Conservation (phyloP, 75 land plant genomes). For the Cunninghamia lanceolata region DNA sequence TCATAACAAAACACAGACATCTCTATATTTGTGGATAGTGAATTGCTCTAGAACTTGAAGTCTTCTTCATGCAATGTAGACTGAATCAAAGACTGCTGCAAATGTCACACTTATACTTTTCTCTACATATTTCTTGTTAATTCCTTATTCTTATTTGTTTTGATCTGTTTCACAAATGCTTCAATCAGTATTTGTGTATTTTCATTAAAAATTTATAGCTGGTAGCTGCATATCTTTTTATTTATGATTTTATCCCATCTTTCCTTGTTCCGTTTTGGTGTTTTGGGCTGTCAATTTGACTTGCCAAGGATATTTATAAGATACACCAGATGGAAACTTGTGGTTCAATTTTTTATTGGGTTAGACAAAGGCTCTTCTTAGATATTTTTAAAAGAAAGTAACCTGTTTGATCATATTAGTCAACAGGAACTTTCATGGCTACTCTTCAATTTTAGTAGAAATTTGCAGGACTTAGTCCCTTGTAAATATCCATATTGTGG, state of each 20-base stretch:
- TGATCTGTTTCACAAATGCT: neutral
- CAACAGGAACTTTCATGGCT: neutral
- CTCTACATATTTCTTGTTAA: neutral
- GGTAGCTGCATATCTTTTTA: neutral
- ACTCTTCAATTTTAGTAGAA: neutral
- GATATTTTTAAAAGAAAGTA: neutral
- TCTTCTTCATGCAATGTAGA: neutral
- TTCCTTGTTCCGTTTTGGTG: neutral
- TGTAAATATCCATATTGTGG: neutral
- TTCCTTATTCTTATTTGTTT: too few species aligned
- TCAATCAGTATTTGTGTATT: neutral
- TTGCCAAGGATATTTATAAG: neutral
- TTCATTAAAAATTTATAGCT: neutral
- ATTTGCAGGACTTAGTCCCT: neutral
- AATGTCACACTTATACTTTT: neutral
- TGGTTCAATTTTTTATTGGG: neutral
- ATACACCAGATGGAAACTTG: neutral
- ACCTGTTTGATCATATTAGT: neutral
- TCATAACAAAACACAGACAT: neutral
- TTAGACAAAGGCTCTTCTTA: neutral
- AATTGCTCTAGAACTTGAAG: neutral
- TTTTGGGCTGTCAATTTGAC: neutral
- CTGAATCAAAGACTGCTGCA: neutral
- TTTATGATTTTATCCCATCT: neutral
- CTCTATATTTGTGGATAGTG: neutral